A percentile compares a stretch with the other conserved stretches of the same genome.
These are phyloP conservation scores for Cryptococcus sp. DNA, from an alignment of 1,284 basidiomycete genomes.

Conservation along the genomic window DNA sequence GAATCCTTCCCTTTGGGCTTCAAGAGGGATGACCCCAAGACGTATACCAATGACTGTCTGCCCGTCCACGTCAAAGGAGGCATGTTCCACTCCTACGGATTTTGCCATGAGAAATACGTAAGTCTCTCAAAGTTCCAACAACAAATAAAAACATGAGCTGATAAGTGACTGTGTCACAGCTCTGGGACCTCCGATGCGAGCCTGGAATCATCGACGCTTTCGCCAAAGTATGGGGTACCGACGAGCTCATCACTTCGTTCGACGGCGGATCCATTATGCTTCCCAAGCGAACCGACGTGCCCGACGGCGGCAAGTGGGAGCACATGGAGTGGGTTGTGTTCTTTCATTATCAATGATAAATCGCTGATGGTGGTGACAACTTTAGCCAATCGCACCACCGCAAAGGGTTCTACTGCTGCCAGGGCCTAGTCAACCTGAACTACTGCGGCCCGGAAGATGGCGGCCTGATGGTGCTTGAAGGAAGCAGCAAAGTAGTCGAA, in stretches of 20 bases:
- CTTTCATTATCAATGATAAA: no score
- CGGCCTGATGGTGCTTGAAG: constrained; percentile 50
- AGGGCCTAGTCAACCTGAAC: constrained; percentile 50
- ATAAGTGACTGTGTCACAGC: constrained; percentile 16
- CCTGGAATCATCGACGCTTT: constrained; percentile 32
- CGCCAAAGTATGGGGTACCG: constrained; percentile 25
- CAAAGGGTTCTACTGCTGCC: constrained; percentile 48
- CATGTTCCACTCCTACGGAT: constrained; percentile 25
- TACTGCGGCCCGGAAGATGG: constrained; percentile 49
- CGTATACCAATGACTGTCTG: constrained; percentile 30
- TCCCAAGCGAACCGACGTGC: constrained; percentile 15
- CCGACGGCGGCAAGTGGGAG: constrained; percentile 22
- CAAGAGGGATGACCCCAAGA: constrained; percentile 31
- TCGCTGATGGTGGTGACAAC: not conserved
- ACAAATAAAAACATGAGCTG: not conserved
- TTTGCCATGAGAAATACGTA: constrained; percentile 9
- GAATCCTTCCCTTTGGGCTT: constrained; percentile 40
- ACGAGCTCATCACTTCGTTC: constrained; percentile 22
- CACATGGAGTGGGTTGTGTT: constrained; percentile 22
- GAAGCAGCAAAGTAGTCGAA: constrained; percentile 12
- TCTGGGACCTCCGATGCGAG: constrained; percentile 44
- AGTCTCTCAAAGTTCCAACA: not conserved
- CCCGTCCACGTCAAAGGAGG: constrained; percentile 30
- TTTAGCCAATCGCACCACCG: constrained; percentile 40
- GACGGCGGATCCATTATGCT: constrained; percentile 23